Evolutionary conservation across 164 flowering plant genomes (phyloP), one percentile per base, ranked within the genome.

Genomic region (Magnolia sinica): DNA sequence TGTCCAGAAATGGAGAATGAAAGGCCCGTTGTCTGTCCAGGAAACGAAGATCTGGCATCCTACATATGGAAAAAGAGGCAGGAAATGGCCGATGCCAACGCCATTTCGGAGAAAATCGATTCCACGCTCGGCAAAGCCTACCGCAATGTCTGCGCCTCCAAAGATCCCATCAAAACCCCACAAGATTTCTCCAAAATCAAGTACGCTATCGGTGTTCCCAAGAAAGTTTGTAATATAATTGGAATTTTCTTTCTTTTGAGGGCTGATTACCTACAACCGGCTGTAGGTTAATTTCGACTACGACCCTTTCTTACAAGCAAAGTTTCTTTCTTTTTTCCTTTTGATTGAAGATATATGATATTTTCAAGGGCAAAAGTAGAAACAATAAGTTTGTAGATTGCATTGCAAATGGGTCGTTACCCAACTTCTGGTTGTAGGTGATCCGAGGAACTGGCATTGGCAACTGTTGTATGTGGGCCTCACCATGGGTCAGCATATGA

Each of bases 161-260:
- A 85, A 73, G 55, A 68, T 50, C 92, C 88, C 1, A 86, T 95
- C 74, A 83, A 69, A 76, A 84, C 90, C 50, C 87, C 89, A 64
- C 91, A 88, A 63, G 97, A 91, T 9, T 85, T 91, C 74, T 88
- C 91, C 24, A 81, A 81, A 51, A 78, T 91, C 86, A 93, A 95
- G 98, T 95, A 80, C 72, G 90, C 72, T 50, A 45, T 50, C 37
- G 64, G 66, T 63, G 31, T 31, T 68, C 55, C 0, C 7, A 4
- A 2, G 27, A 16, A 29, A 31, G 23, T 2, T 65, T 64, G 14
- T 72, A 2, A 27, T 7, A 18, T 67, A 19, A 0, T 11, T 16
- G 61, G 61, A 55, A 8, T 16, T 16, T 55, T 37, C 45, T 37
- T 37, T 37, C 45, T 37, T 37, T 37, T 37, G 45, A 37, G 45